phyloP scores from a whole-genome alignment of 345 rosid genomes.

The Rhizophora apiculata region DNA sequence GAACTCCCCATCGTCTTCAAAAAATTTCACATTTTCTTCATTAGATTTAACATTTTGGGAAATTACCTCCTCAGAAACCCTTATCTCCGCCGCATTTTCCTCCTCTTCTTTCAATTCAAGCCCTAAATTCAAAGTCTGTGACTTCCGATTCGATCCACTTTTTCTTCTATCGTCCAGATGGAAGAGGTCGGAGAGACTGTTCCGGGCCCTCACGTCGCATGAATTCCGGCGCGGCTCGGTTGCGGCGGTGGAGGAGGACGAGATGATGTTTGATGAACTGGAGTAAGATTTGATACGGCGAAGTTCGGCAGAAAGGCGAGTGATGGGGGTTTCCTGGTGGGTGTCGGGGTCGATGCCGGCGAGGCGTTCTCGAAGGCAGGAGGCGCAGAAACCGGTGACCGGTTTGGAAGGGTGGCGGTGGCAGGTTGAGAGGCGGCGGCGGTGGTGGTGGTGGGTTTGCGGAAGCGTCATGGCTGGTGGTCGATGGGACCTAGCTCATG shows the following conservation, averaged over 20 bases:
- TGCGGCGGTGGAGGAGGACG: constrained; percentile 9
- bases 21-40: constrained; percentile 14
- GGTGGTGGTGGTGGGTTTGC: constrained; percentile 9
- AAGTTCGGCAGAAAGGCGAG: constrained; percentile 32
- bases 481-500: constrained; percentile 1
- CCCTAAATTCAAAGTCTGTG: constrained; percentile 11
- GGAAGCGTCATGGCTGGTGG: constrained; percentile 36
- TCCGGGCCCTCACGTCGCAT: constrained; percentile 43
- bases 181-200: constrained; percentile 48
- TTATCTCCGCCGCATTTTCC: constrained; percentile 18
- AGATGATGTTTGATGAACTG: constrained; percentile 16
- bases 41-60: constrained; percentile 2
- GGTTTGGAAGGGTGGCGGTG: constrained; percentile 58
- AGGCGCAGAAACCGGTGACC: constrained; percentile 58
- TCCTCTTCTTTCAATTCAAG: constrained; percentile 21
- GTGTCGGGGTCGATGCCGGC: constrained; percentile 51
- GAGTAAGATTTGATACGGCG: constrained; percentile 53
- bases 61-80: constrained; percentile 16
- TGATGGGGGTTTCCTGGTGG: constrained; percentile 25
- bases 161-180: constrained; percentile 27
- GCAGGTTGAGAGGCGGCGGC: constrained; percentile 40
- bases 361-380: constrained; percentile 79
- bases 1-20: constrained; percentile 42
- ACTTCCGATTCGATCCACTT: constrained; percentile 19
- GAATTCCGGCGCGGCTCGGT: constrained; percentile 55